Evolutionary conservation across 2,329 filamentous ascomycete species (phyloP).

Genomic region (Pseudogymnoascus sp.): DNA sequence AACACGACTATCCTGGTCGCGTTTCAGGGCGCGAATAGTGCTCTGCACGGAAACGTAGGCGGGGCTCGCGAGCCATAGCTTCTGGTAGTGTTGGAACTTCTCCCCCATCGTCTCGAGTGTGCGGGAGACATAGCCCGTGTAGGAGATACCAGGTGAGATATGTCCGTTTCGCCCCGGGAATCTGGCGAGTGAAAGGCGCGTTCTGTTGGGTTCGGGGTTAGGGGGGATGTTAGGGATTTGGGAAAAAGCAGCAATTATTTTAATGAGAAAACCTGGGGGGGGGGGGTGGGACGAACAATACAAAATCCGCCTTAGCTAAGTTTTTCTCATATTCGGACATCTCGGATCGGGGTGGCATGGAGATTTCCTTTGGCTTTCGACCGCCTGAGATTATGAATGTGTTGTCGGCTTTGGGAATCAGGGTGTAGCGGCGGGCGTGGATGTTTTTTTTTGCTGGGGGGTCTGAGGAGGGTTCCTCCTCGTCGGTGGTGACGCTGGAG

Average conservation of each 20-base stretch:
- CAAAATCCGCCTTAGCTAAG: not conserved
- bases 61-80: conserved; percentile 20
- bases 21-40: not conserved
- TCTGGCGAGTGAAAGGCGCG: not conserved
- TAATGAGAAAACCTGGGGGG: too few relatives aligned
- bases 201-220: too few relatives aligned
- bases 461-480: not conserved
- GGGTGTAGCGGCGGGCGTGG: not conserved
- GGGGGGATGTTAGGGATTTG: too few relatives aligned
- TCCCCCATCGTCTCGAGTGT: conserved; percentile 21
- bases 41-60: conserved; percentile 15
- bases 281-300: not conserved
- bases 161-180: not conserved
- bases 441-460: not conserved
- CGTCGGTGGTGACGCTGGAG: not conserved
- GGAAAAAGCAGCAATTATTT: too few relatives aligned
- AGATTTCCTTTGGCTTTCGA: not conserved
- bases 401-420: not conserved
- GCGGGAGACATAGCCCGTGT: conserved; percentile 18
- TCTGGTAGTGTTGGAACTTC: conserved; percentile 20
- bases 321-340: not conserved
- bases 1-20: conserved; percentile 7
- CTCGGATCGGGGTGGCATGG: too few relatives aligned
- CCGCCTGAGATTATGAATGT: not conserved
- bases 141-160: not conserved